These are phyloP conservation scores for Creolimax fragrantissima DNA, from an alignment of 78 protist species.

Conservation along the genomic window DNA sequence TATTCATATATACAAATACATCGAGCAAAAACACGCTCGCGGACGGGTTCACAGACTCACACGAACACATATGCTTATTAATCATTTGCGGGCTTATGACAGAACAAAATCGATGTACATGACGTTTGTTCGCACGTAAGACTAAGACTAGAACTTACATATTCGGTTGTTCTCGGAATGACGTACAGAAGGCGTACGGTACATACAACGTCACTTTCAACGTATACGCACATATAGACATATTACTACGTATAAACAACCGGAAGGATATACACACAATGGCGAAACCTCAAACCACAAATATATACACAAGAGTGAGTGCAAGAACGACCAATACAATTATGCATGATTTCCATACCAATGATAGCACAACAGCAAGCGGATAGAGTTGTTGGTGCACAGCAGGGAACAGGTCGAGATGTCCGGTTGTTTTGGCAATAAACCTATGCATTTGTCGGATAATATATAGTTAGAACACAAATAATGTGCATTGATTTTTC, in stretches of 20 bases:
- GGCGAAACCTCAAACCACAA: not conserved
- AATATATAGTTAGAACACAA: too few relatives aligned
- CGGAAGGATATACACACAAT: not conserved
- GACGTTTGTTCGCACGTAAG: too few relatives aligned
- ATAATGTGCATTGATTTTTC: too few relatives aligned
- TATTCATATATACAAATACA: not conserved
- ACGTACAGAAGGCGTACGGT: too few relatives aligned
- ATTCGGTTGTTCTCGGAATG: too few relatives aligned
- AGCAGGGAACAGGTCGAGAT: not conserved
- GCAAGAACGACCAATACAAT: not conserved
- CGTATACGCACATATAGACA: not conserved
- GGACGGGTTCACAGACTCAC: not conserved
- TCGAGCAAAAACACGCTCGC: not conserved
- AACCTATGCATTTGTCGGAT: too few relatives aligned
- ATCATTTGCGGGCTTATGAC: too few relatives aligned
- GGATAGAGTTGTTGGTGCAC: not conserved
- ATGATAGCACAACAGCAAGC: not conserved
- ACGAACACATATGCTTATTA: too few relatives aligned
- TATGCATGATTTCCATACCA: not conserved
- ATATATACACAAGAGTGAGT: not conserved
- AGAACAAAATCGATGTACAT: too few relatives aligned
- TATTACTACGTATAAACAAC: not conserved
- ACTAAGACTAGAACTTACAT: too few relatives aligned
- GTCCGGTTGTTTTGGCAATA: not conserved
- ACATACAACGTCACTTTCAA: too few relatives aligned